A percentile compares a stretch with the other conserved stretches of the same genome.
Evolutionary conservation across 2,329 filamentous ascomycete genomes (phyloP).

Genomic region (Ophiosphaerella korrae): DNA sequence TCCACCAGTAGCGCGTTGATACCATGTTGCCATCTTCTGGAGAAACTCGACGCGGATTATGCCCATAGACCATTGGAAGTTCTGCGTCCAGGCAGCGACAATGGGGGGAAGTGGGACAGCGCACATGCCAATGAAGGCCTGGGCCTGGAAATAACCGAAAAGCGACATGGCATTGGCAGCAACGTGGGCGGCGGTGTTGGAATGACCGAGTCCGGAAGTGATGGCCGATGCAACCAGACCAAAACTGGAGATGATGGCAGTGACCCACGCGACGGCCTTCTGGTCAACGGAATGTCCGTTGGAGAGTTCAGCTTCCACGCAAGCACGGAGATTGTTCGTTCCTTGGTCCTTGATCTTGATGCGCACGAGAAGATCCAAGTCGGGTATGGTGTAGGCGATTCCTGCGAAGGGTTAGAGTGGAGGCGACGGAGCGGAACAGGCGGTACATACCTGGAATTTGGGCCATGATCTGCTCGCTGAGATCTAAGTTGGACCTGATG

Average conservation of each 20-base stretch:
- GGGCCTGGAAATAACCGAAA: slow-evolving; percentile 91
- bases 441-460: slow-evolving; percentile 67
- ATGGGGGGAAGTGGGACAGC: slow-evolving; percentile 83
- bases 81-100: slow-evolving; percentile 91
- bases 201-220: slow-evolving; percentile 87
- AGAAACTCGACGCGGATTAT: slow-evolving; percentile 88
- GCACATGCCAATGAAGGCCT: slow-evolving; percentile 87
- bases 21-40: slow-evolving; percentile 91
- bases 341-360: slow-evolving; percentile 78
- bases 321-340: slow-evolving; percentile 72
- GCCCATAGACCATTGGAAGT: slow-evolving; percentile 98
- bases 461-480: slow-evolving; percentile 62
- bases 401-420: slow-evolving; percentile 46
- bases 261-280: slow-evolving; percentile 84
- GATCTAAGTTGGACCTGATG: slow-evolving; percentile 70
- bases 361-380: slow-evolving; percentile 84
- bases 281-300: slow-evolving; percentile 94
- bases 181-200: slow-evolving; percentile 92
- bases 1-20: slow-evolving; percentile 90
- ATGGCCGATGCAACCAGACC: slow-evolving; percentile 84
- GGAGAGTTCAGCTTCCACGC: slow-evolving; percentile 83
- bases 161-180: slow-evolving; percentile 93
- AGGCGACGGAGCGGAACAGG: slow-evolving; percentile 1
- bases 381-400: slow-evolving; percentile 87
- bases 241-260: slow-evolving; percentile 84